Conservation (phyloP, 805 yeast genomes). For the Tetrapisispora arboricola region DNA sequence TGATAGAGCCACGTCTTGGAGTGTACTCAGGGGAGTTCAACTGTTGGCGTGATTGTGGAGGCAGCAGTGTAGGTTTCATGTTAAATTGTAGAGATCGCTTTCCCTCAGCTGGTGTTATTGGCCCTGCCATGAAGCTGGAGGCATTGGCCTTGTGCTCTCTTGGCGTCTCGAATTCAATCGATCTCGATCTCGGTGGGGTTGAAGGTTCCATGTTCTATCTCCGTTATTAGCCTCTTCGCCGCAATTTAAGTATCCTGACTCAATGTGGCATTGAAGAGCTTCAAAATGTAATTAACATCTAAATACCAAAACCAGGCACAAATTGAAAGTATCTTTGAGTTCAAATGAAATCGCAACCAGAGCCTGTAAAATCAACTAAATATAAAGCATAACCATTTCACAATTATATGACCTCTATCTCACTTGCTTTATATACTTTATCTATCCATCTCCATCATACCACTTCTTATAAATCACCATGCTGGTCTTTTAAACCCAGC, state of each 20-base stretch:
- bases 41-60: constrained; percentile 7
- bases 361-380: too few species aligned
- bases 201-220: constrained; percentile 27
- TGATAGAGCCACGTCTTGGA: constrained; percentile 9
- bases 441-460: not conserved
- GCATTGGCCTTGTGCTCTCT: not conserved
- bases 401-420: too few species aligned
- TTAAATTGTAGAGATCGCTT: constrained; percentile 5
- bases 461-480: not conserved
- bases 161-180: constrained; percentile 1
- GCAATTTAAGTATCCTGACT: too few species aligned
- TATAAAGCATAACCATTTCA: too few species aligned
- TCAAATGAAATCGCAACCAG: too few species aligned
- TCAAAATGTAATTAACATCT: too few species aligned
- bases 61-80: constrained; percentile 9
- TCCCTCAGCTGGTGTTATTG: constrained; percentile 18
- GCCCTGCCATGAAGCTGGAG: constrained; percentile 3
- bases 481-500: not conserved
- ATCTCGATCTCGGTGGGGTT: constrained; percentile 27
- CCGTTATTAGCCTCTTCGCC: too few species aligned
- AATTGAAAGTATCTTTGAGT: too few species aligned
- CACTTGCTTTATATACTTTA: not conserved
- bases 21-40: constrained; percentile 27
- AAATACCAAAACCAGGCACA: too few species aligned
- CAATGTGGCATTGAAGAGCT: too few species aligned